Base-by-base conservation (phyloP, 257 asterid genomes). In the Vinca minor region DNA sequence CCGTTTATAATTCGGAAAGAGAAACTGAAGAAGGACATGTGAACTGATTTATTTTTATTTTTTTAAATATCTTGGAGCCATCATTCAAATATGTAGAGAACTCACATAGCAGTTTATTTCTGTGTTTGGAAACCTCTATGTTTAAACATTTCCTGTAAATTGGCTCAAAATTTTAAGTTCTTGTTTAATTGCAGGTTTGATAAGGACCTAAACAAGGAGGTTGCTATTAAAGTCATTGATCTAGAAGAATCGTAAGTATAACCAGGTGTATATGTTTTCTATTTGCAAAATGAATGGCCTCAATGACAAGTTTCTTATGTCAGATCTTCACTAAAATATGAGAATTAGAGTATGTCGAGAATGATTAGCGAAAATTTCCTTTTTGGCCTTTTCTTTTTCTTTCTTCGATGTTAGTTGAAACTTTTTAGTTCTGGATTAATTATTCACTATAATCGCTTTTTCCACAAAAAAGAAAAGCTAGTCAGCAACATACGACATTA, bases 201-300 rank as follows among this genome's bases (percentile, higher is more conserved):
- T 64, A 88, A 82, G 75, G 97, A 94, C 64, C 83, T 87, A 44
- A 86, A 90, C 80, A 94, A 83, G 82, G 95, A 79, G 71, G 96
- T 94, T 62, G 99, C 99, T 70, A 88, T 94, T 71, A 94, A 94
- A 81, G 95, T 90, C 78, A 94, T 94, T 70, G 99, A 94, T 81
- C 89, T 94, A 57, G 99, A 94, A 79, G 99, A 94, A 83, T 87
- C 99, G 99, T 94, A 83, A 90, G 99, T 90, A 62, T 56, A 32
- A 15, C 23, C 25, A 17, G 42, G 34, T 17, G 25, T 31, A 31
- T 23, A 56, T 28, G 62, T 32, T 56, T 15, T 31, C 15, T 18
- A 8, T 55, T 48, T 56, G n/a, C 49, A 46, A 63, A 66, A 35
- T 63, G 52, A 17, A 60, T n/a, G 20, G 57, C 42, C 38, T 57